Base-by-base conservation (phyloP, 345 rosid species). In the Eutrema yunnanense region DNA sequence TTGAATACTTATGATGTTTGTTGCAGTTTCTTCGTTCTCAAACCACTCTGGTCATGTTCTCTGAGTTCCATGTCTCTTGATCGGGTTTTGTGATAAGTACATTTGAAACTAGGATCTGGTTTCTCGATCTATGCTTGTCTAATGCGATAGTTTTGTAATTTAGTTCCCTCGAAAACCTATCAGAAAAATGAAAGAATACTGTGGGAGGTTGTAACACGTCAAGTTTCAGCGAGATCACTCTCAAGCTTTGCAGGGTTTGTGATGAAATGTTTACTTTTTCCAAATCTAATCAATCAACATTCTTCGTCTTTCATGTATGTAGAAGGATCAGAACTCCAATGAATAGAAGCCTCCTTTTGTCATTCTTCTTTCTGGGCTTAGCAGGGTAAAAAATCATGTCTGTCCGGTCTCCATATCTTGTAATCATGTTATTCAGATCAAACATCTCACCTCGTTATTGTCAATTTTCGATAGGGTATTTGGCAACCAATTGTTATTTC, bases 401-500 rank as follows among this genome's bases (percentile, higher is more conserved):
- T 32, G 6, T 57, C 62, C 43, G 10, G 36, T 74, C 11, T 47
- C 74, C 4, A 5, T 41, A 51, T 72, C 46, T 53, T 62, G 12
- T 66, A 51, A 14, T 76, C 34, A 46, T 48, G 48, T 67, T 51
- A 8, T 44, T 47, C 27, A 48, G 70, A 38, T 73, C 47, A 44
- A 66, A 60, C 54, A 73, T 46, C 54, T 38, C 6, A 60, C 49
- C 67, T 65, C 62, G 2, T 30, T 71, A 50, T 60, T 65, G 37
- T 71, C 48, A 40, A 73, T 58, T 74, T 65, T 55, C 26, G 52
- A 78, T 81, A 95, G 99, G 90, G 87, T 95, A 69, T 95, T 95
- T 78, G 99, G 97, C 68, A 95, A 95, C 84, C 99, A 95, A 82
- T 88, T 95, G 66, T 69, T 95, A 52, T 95, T 95, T 87, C 96